phyloP scores from a whole-genome alignment of 2,329 filamentous ascomycete species.

The Botrytis tulipae region DNA sequence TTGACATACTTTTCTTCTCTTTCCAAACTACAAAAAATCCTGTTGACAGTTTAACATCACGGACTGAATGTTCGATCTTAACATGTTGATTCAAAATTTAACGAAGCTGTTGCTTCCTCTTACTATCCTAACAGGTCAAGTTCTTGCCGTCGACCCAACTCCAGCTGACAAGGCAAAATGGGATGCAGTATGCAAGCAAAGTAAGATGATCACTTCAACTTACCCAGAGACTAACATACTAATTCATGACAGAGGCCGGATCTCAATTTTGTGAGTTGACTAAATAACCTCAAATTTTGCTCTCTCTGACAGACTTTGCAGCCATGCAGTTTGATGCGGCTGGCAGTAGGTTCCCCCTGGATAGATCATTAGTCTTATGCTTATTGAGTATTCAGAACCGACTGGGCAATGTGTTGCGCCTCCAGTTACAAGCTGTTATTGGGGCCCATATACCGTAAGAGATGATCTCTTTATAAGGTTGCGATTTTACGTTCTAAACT shows the following conservation, averaged over 20 bases:
- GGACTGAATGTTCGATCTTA: neutral
- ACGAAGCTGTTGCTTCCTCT: slow-evolving; percentile 6
- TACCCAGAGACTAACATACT: neutral
- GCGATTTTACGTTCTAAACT: neutral
- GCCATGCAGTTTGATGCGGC: slow-evolving; percentile 5
- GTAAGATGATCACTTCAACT: neutral
- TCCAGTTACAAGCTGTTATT: slow-evolving; percentile 9
- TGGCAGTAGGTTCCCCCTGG: neutral
- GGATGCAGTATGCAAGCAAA: slow-evolving; percentile 12
- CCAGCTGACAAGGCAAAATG: slow-evolving; percentile 11
- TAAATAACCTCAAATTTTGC: neutral
- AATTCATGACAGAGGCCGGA: neutral
- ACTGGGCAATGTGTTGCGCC: slow-evolving; percentile 11
- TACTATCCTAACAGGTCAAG: neutral
- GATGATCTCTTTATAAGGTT: neutral
- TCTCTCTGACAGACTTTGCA: neutral
- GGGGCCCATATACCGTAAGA: slow-evolving; percentile 14
- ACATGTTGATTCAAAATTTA: neutral
- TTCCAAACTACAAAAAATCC: neutral
- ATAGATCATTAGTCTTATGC: neutral
- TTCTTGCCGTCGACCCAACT: slow-evolving; percentile 11
- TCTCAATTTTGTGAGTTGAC: slow-evolving; percentile 9
- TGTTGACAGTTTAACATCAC: neutral
- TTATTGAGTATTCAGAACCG: neutral
- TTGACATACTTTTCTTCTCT: neutral